Evolutionary conservation across 805 yeast species (phyloP), one percentile per base, ranked within the genome.

Genomic region (Kazachstania taianensis): DNA sequence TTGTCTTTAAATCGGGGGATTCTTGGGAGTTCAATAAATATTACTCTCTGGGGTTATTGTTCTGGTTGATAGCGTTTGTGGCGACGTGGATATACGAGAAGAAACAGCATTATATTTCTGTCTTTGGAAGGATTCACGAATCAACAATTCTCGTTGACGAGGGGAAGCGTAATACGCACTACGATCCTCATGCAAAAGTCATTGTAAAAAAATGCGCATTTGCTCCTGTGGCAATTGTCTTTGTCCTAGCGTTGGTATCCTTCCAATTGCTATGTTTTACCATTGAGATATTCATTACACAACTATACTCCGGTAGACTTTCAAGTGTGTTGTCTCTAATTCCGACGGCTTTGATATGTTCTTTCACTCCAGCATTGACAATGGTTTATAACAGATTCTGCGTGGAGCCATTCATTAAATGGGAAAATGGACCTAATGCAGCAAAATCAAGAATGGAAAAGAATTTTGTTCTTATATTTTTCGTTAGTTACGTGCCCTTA

Each of bases 261-360:
- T 73, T 73, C 52, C 96, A 83, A 51, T 62, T 81, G 39, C 42
- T 62, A 4, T 81, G 92, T 40, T 86, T 86, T 54, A 63, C 66
- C 1, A 55, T 85, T 43, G 98, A 92, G 62, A 84, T 92, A 44
- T 81, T 83, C 50, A 56, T 87, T 40, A 70, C 78, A n/a, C 95
- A 92, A 58, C 58, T 92, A 30, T 92, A 89, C 56, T 72, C 77
- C 45, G 96, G 96, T 10, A 89, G 94, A 1, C 70, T 78, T 23
- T 72, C 78, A 54, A 36, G 57, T 1, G 44, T 78, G 26, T 61
- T 85, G 29, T 67, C 80, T 0, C 66, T 89, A 28, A 56, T 78
- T 8, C 98, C 99, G 32, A 81, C 94, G 0, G 66, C 76, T 10
- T 61, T 83, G 42, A 66, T 84, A 22, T 68, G 79, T 5, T 75